A percentile compares a stretch with the other conserved stretches of the same genome.
These are phyloP conservation scores for Fusarium sp. DNA, from an alignment of 2,329 filamentous ascomycete species.

Conservation along the genomic window DNA sequence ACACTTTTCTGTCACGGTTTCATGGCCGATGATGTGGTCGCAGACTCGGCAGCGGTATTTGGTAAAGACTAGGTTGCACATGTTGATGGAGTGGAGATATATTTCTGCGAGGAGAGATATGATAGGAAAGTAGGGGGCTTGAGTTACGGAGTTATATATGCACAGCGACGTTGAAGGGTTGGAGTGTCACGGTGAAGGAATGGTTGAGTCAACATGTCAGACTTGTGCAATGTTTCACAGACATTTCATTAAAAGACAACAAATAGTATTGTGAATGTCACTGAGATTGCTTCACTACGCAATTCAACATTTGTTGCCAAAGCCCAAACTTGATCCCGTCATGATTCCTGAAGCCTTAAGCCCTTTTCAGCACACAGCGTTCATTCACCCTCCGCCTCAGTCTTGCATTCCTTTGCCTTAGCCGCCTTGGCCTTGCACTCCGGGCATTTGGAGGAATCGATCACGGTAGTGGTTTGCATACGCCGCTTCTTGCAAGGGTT, in stretches of 20 bases:
- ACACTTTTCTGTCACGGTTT: not conserved
- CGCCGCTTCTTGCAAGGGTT: not conserved
- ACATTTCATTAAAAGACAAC: not conserved
- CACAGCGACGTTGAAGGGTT: not conserved
- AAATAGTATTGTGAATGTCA: not conserved
- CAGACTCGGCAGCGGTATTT: constrained; percentile 1
- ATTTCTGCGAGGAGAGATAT: not conserved
- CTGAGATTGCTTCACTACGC: not conserved
- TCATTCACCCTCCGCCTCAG: not conserved
- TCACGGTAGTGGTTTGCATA: not conserved
- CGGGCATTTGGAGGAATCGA: not conserved
- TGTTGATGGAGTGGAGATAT: not conserved
- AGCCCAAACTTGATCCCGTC: fast-evolving
- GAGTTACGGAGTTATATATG: not conserved
- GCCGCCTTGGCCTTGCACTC: not conserved
- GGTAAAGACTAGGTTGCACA: not conserved
- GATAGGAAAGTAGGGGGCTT: too few species aligned
- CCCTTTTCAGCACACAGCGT: too few species aligned
- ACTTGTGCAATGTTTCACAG: not conserved
- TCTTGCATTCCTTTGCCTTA: not conserved
- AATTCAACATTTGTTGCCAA: fast-evolving
- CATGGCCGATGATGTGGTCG: not conserved
- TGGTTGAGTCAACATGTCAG: not conserved
- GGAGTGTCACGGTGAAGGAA: not conserved
- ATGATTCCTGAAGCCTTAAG: not conserved